Conservation (phyloP, 257 asterid genomes). For the Petrea volubilis region DNA sequence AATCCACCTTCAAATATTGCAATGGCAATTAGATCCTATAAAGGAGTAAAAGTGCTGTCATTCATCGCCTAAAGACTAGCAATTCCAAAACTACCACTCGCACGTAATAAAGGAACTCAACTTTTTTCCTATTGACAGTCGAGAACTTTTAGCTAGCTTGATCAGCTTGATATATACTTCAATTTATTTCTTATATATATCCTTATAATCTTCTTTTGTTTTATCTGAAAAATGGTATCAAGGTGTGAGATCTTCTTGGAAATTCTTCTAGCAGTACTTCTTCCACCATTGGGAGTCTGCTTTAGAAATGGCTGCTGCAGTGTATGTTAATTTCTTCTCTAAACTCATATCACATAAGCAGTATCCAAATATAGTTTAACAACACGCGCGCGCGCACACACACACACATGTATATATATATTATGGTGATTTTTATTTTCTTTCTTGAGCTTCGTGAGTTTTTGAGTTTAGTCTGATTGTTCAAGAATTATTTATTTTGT, state of each 20-base stretch:
- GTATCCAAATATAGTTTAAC: too few relatives aligned
- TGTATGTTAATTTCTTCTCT: slow-evolving; percentile 14
- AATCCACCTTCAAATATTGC: neutral
- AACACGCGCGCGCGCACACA: too few relatives aligned
- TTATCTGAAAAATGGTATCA: slow-evolving; percentile 40
- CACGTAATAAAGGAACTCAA: neutral
- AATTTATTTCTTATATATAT: neutral
- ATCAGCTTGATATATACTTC: neutral
- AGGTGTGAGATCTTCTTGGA: slow-evolving; percentile 40
- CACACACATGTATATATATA: too few relatives aligned
- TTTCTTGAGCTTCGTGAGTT: too few relatives aligned
- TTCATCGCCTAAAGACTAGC: slow-evolving; percentile 32
- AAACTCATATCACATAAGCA: neutral
- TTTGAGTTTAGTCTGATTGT: too few relatives aligned
- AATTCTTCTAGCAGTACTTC: slow-evolving; percentile 33
- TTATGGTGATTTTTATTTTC: too few relatives aligned
- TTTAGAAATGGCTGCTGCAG: slow-evolving; percentile 38
- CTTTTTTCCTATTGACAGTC: too few relatives aligned
- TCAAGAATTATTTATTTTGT: too few relatives aligned
- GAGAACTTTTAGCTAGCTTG: too few relatives aligned
- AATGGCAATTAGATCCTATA: slow-evolving; percentile 26
- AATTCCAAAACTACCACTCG: slow-evolving; percentile 3
- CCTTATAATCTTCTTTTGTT: neutral
- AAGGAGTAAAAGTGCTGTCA: neutral
- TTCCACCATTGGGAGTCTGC: slow-evolving; percentile 40